A percentile compares a stretch with the other conserved stretches of the same genome.
phyloP scores from a whole-genome alignment of 176 grass and related monocot species.

The Oryza officinalis region DNA sequence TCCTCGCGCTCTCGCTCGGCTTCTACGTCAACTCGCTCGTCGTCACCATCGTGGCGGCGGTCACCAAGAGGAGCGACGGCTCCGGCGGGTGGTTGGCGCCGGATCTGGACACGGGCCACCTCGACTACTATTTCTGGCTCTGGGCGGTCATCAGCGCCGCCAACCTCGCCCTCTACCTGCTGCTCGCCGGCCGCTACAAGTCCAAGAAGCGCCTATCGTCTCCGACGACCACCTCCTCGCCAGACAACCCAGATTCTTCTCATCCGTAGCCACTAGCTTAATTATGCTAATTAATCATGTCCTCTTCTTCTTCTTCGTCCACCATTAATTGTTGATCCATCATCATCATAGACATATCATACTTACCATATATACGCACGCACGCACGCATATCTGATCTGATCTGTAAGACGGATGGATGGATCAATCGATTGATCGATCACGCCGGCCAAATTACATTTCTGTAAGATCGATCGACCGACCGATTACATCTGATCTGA shows the following conservation, averaged over 20 bases:
- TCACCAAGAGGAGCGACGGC: slow-evolving; percentile 23
- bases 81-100: slow-evolving; percentile 46
- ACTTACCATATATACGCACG: no score
- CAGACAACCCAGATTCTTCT: background rate
- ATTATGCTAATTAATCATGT: no score
- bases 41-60: slow-evolving; percentile 49
- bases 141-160: slow-evolving; percentile 40
- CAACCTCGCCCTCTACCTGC: slow-evolving; percentile 42
- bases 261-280: background rate
- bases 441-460: no score
- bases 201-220: slow-evolving; percentile 14
- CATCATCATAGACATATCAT: no score
- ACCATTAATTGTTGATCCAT: no score
- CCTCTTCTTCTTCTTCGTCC: no score
- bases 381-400: no score
- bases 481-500: no score
- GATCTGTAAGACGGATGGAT: no score
- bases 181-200: slow-evolving; percentile 40
- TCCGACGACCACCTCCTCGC: no score
- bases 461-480: no score
- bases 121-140: slow-evolving; percentile 62
- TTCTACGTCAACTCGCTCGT: slow-evolving; percentile 74
- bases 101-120: slow-evolving; percentile 47
- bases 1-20: slow-evolving; percentile 67
- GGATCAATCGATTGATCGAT: no score